phyloP scores from a whole-genome alignment of 805 yeast species.

The Lipomyces starkeyi region DNA sequence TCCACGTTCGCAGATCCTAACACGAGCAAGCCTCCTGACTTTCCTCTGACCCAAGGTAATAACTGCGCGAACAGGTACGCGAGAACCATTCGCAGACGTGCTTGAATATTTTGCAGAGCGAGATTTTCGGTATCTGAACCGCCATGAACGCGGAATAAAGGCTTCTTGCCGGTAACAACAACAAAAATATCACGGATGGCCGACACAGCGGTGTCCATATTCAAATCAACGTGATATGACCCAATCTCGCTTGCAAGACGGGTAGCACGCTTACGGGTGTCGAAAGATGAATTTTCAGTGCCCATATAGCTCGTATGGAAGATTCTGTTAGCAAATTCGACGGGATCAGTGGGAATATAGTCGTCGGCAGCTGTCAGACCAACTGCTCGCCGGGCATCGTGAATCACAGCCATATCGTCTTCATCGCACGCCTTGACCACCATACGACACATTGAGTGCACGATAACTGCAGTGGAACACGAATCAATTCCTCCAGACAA shows the following conservation, averaged over 20 bases:
- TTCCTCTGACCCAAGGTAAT: slow-evolving; percentile 90
- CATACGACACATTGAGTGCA: slow-evolving; percentile 89
- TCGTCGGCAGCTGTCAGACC: slow-evolving; percentile 53
- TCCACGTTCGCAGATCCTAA: slow-evolving; percentile 97
- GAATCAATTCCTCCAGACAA: slow-evolving; percentile 97
- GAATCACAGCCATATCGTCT: slow-evolving; percentile 70
- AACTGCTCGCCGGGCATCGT: slow-evolving; percentile 74
- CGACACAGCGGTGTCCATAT: slow-evolving; percentile 83
- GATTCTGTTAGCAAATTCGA: slow-evolving; percentile 73
- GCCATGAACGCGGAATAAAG: slow-evolving; percentile 89
- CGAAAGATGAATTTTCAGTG: slow-evolving; percentile 86
- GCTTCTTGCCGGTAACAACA: slow-evolving; percentile 87
- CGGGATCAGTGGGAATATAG: slow-evolving; percentile 76
- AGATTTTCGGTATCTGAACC: slow-evolving; percentile 90
- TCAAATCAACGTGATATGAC: slow-evolving; percentile 86
- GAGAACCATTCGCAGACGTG: slow-evolving; percentile 91
- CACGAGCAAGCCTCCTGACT: slow-evolving; percentile 78
- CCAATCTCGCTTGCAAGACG: slow-evolving; percentile 78
- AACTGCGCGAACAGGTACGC: slow-evolving; percentile 93
- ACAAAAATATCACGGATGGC: slow-evolving; percentile 80
- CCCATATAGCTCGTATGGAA: slow-evolving; percentile 97
- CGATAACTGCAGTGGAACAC: slow-evolving; percentile 95
- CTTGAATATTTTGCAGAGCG: slow-evolving; percentile 96
- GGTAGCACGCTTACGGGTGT: slow-evolving; percentile 83
- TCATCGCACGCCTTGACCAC: slow-evolving; percentile 70